phyloP scores from a whole-genome alignment of 2,329 filamentous ascomycete species.

The Penicillium sp. region DNA sequence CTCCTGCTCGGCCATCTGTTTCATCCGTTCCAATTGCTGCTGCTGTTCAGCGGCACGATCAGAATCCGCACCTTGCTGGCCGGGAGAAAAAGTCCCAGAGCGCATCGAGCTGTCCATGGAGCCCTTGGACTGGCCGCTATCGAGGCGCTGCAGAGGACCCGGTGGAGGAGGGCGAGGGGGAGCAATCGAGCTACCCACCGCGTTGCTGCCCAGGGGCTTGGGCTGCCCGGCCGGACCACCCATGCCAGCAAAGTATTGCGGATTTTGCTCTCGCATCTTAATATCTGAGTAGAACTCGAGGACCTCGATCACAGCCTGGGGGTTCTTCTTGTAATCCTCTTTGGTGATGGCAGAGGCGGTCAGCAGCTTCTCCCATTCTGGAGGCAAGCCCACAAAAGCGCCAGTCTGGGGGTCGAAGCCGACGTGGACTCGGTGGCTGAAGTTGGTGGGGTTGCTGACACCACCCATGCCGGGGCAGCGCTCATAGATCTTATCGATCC shows the following conservation, averaged over 20 bases:
- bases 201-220: conserved; percentile 53
- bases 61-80: conserved; percentile 55
- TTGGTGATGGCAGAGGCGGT: conserved; percentile 97
- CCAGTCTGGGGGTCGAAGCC: conserved; percentile 95
- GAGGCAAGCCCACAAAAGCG: conserved; percentile 89
- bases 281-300: conserved; percentile 71
- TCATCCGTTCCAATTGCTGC: conserved; percentile 48
- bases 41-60: conserved; percentile 49
- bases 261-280: conserved; percentile 64
- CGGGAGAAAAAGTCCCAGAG: conserved; percentile 37
- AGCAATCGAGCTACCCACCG: conserved; percentile 61
- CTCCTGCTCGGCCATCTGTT: conserved; percentile 60
- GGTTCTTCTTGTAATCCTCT: conserved; percentile 97
- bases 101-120: conserved; percentile 31
- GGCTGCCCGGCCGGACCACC: conserved; percentile 60
- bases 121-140: conserved; percentile 44
- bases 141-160: conserved; percentile 46
- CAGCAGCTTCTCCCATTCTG: conserved; percentile 95
- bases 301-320: conserved; percentile 71
- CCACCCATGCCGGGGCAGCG: conserved; percentile 97
- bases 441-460: conserved; percentile 98
- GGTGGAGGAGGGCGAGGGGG: conserved; percentile 69
- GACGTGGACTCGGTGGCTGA: conserved; percentile 94
- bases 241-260: conserved; percentile 59
- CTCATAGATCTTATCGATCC: conserved; percentile 98